Evolutionary conservation across 768 basidiomycete species (phyloP).

Genomic region (Suillus subalutaceus): DNA sequence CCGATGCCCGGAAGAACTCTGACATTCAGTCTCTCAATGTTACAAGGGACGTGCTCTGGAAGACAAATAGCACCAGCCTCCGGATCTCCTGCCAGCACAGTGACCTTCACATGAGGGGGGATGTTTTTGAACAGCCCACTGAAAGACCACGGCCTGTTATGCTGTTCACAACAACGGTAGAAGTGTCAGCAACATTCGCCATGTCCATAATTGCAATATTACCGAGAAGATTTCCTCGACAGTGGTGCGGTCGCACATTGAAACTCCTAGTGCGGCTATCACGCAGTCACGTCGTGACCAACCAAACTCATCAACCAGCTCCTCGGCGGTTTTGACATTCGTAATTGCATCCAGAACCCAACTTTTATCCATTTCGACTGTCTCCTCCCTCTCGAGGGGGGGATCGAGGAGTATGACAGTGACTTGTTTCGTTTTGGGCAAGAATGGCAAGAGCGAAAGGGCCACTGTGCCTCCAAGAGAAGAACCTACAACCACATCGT

Average conservation of each 20-base stretch:
- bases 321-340: conserved; percentile 5
- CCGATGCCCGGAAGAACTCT: conserved; percentile 17
- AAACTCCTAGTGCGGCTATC: conserved; percentile 14
- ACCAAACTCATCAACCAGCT: conserved; percentile 11
- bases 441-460: conserved; percentile 19
- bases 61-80: not conserved
- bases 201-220: not conserved
- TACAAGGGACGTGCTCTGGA: conserved; percentile 16
- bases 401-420: conserved; percentile 18
- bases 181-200: not conserved
- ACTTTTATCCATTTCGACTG: not conserved
- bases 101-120: conserved; percentile 19
- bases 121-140: conserved; percentile 7
- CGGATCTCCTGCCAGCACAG: conserved; percentile 24
- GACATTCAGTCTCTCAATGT: conserved; percentile 1
- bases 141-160: conserved; percentile 26
- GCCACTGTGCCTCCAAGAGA: conserved; percentile 22
- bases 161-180: not conserved
- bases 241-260: conserved; percentile 5
- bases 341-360: not conserved
- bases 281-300: conserved; percentile 19
- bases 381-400: conserved; percentile 6
- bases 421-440: conserved; percentile 11
- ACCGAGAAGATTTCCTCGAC: not conserved
- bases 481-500: conserved; percentile 23